Conservation (phyloP, 331 rosid genomes). For the Spiraea crenata region DNA sequence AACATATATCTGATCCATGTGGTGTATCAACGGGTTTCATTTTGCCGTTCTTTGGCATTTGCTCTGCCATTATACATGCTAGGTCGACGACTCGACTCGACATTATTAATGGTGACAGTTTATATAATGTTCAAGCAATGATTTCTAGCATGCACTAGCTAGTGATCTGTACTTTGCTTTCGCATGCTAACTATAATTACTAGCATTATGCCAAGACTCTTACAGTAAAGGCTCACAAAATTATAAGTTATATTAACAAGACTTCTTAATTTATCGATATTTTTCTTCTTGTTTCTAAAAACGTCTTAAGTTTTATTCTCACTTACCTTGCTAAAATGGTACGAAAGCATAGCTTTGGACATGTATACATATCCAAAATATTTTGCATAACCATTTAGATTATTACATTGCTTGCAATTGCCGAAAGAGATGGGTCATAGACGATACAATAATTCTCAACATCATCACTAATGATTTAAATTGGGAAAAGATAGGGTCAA, state of each 20-base stretch:
- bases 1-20: too few relatives aligned
- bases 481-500: background rate
- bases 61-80: too few relatives aligned
- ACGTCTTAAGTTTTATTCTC: too few relatives aligned
- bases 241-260: too few relatives aligned
- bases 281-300: too few relatives aligned
- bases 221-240: too few relatives aligned
- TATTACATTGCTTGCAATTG: background rate
- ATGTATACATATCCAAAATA: background rate
- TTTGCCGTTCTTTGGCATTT: too few relatives aligned
- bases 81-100: too few relatives aligned
- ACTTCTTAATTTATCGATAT: too few relatives aligned
- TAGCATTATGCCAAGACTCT: background rate
- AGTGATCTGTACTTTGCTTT: conserved; percentile 14
- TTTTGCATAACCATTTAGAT: background rate
- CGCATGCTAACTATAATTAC: conserved; percentile 24
- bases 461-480: background rate
- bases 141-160: conserved; percentile 12
- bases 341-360: background rate
- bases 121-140: conserved; percentile 27
- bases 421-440: background rate
- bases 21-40: too few relatives aligned
- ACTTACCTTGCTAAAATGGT: background rate
- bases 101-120: conserved; percentile 31
- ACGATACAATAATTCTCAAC: background rate